These are phyloP conservation scores for Russula brevipes DNA, from an alignment of 768 basidiomycete genomes.

Conservation along the genomic window DNA sequence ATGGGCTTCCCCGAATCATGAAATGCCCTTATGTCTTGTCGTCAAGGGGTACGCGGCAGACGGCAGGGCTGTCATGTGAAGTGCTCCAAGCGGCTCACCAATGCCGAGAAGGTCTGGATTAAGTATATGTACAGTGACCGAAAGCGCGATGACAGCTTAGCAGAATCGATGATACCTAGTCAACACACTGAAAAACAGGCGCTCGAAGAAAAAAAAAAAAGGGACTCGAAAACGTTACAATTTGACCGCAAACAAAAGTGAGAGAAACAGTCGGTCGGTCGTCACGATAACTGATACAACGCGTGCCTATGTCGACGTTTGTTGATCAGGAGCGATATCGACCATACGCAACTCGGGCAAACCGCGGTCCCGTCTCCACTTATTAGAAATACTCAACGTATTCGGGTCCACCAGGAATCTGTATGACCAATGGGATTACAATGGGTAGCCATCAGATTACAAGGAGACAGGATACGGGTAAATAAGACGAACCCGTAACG, in stretches of 20 bases:
- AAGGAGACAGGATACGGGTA: background rate
- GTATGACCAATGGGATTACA: conserved; percentile 7
- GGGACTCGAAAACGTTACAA: background rate
- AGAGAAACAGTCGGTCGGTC: background rate
- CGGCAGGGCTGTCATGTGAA: background rate
- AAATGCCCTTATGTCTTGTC: background rate
- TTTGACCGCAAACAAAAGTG: background rate
- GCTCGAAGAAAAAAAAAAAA: background rate
- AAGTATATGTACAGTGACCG: conserved; percentile 16
- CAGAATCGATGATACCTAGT: conserved; percentile 10
- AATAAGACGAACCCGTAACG: conserved; percentile 64
- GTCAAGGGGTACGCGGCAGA: background rate
- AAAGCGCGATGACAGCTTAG: conserved; percentile 7
- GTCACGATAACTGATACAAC: background rate
- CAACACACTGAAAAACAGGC: background rate
- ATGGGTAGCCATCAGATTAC: background rate
- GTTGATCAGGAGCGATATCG: conserved; percentile 40
- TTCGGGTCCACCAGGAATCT: conserved; percentile 77
- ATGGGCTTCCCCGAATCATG: background rate
- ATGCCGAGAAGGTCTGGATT: background rate
- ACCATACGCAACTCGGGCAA: conserved; percentile 61
- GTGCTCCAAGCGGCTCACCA: background rate
- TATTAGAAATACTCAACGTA: conserved; percentile 67
- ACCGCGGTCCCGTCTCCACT: conserved; percentile 84
- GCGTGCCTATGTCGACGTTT: conserved; percentile 8